Evolutionary conservation across 331 rosid genomes (phyloP), one percentile per base, ranked within the genome.

Genomic region (Prunus yedoensis): DNA sequence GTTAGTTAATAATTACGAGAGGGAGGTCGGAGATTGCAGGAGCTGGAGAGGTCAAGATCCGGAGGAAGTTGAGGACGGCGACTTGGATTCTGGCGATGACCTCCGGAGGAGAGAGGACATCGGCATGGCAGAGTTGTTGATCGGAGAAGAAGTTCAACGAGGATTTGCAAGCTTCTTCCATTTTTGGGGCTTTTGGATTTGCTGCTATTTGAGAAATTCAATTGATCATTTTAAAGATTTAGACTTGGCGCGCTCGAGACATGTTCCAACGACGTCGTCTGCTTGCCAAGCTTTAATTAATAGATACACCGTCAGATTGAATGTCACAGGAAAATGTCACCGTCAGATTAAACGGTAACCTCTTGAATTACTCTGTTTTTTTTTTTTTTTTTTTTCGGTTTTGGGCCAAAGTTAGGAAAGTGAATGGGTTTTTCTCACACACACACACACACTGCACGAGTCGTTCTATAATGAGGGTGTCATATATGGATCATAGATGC

Each of bases 21-120:
- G 94, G 92, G 72, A 90, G 92, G 79, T 87, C 80, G 16, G 97
- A 90, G 84, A 94, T 88, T 50, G 97, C 84, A 69, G 97, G 97
- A 60, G 75, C 80, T 4, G 94, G 78, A 14, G 97, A 86, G 61
- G 80, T 88, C 78, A 94, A 78, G 67, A 84, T 89, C 64, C 83
- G 81, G 89, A 95, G 89, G 75, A 95, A 95, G 79, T 84, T 90
- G 88, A 95, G 91, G 65, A 92, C 89, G 3, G 97, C 87, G 1
- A 92, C 90, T 87, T 92, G 96, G 78, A 92, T 95, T 87, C 99
- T 82, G 35, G 97, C 94, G 43, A 85, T 78, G 54, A 80, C 94
- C 87, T 89, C 87, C 54, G 80, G 58, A 49, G 94, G 89, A 79
- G 92, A 56, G 57, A 94, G 79, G 58, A 92, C 80, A 73, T 92